Conservation (phyloP, 371 early-diverging fungal species). For the Conidiobolus incongruus region DNA sequence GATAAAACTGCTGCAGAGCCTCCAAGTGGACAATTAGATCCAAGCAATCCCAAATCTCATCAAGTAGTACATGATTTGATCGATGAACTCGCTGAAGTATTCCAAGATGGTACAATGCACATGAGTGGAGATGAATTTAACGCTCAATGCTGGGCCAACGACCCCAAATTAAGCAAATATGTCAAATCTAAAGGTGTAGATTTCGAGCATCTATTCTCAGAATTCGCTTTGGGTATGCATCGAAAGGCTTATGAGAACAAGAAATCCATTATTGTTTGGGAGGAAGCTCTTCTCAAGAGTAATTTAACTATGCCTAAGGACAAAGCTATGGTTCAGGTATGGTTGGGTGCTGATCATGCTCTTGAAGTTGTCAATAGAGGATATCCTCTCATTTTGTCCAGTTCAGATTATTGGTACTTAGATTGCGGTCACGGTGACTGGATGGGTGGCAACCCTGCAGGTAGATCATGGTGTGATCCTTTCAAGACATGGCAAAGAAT, state of each 20-base stretch:
- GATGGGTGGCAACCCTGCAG: constrained; percentile 10
- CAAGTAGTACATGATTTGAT: constrained; percentile 28
- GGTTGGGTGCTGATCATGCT: constrained; percentile 21
- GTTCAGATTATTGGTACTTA: constrained; percentile 34
- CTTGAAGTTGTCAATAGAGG: constrained; percentile 20
- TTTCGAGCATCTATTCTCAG: constrained; percentile 5
- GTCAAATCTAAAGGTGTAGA: constrained; percentile 5
- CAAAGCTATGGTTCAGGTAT: constrained; percentile 29
- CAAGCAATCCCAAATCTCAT: constrained; percentile 22
- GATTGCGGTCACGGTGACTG: constrained; percentile 45
- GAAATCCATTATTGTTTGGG: constrained; percentile 25
- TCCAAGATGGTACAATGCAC: constrained; percentile 44
- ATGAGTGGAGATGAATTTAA: constrained; percentile 58
- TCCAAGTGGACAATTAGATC: constrained; percentile 47
- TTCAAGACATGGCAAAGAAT: constrained; percentile 63
- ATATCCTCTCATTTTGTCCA: constrained; percentile 28
- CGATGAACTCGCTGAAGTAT: constrained; percentile 25
- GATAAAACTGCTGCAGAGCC: constrained; percentile 27
- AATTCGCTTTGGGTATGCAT: constrained; percentile 9
- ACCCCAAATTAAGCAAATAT: constrained; percentile 9
- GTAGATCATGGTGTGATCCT: constrained; percentile 49
- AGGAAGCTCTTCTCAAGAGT: constrained; percentile 23
- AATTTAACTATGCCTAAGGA: too few relatives aligned
- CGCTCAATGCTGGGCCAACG: constrained; percentile 27
- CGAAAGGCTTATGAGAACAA: constrained; percentile 9